Evolutionary conservation across 768 basidiomycete genomes (phyloP).

Genomic region (Suillus subalutaceus): DNA sequence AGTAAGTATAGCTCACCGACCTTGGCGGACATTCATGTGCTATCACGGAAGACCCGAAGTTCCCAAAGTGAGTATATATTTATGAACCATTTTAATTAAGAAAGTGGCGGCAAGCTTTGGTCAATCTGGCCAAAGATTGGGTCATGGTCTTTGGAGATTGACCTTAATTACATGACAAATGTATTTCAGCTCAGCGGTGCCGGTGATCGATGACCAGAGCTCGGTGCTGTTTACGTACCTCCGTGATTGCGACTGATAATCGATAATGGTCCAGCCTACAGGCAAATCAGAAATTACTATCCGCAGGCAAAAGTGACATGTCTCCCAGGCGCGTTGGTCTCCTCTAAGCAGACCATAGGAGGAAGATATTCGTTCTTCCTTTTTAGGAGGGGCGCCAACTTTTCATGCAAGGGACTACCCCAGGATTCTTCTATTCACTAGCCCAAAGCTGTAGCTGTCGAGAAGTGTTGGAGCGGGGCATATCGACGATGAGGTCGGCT

Average conservation of each 20-base stretch:
- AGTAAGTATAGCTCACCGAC: neutral
- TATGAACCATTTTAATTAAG: neutral
- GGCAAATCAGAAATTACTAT: neutral
- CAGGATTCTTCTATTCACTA: neutral
- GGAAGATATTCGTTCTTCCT: neutral
- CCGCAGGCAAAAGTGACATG: neutral
- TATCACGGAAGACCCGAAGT: neutral
- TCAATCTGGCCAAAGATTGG: neutral
- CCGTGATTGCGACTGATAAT: neutral
- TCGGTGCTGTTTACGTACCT: neutral
- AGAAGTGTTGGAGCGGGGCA: neutral
- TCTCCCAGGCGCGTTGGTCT: neutral
- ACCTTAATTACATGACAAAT: neutral
- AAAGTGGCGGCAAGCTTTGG: neutral
- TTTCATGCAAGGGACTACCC: neutral
- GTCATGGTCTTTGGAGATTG: neutral
- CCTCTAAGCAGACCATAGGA: neutral
- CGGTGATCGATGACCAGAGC: neutral
- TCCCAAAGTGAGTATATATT: neutral
- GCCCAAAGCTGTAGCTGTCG: neutral
- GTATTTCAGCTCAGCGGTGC: conserved; percentile 1
- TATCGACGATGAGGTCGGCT: neutral
- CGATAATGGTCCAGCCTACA: neutral
- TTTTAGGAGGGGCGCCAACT: neutral
- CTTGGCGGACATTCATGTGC: neutral